A percentile compares a stretch with the other conserved stretches of the same genome.
Evolutionary conservation across 108 stramenopile species (phyloP).

Genomic region (Nitzschia sp.): DNA sequence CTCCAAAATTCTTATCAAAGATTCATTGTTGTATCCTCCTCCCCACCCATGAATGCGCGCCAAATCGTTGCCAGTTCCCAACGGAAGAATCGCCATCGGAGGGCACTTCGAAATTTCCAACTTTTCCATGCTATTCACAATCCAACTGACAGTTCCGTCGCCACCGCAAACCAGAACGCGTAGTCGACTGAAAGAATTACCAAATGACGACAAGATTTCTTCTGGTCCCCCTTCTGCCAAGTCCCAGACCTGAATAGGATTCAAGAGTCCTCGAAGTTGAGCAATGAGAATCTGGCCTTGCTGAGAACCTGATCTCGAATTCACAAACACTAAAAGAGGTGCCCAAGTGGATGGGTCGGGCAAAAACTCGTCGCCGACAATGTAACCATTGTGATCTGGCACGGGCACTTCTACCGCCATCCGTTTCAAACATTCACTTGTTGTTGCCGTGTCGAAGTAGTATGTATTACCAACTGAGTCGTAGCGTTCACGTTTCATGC

Average conservation of each 20-base stretch:
- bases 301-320: slow-evolving; percentile 70
- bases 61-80: slow-evolving; percentile 92
- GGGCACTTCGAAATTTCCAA: slow-evolving; percentile 80
- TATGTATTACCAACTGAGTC: slow-evolving; percentile 20
- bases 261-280: slow-evolving; percentile 77
- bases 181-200: slow-evolving; percentile 50
- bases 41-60: slow-evolving; percentile 84
- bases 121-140: slow-evolving; percentile 76
- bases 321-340: slow-evolving; percentile 87
- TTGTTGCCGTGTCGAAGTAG: slow-evolving; percentile 75
- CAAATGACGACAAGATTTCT: slow-evolving; percentile 71
- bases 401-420: slow-evolving; percentile 65
- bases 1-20: slow-evolving; percentile 66
- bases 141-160: slow-evolving; percentile 93
- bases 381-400: slow-evolving; percentile 80
- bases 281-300: slow-evolving; percentile 78
- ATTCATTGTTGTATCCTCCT: slow-evolving; percentile 84
- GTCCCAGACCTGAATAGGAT: slow-evolving; percentile 91
- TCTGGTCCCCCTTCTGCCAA: slow-evolving; percentile 78
- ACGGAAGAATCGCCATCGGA: slow-evolving; percentile 85
- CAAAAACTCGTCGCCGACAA: slow-evolving; percentile 78
- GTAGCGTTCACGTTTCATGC: not conserved
- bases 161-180: slow-evolving; percentile 88
- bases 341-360: slow-evolving; percentile 43
- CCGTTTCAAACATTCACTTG: slow-evolving; percentile 49